A percentile compares a stretch with the other conserved stretches of the same genome.
Evolutionary conservation across 2,329 filamentous ascomycete species (phyloP).

Genomic region (Sarocladium strictum): DNA sequence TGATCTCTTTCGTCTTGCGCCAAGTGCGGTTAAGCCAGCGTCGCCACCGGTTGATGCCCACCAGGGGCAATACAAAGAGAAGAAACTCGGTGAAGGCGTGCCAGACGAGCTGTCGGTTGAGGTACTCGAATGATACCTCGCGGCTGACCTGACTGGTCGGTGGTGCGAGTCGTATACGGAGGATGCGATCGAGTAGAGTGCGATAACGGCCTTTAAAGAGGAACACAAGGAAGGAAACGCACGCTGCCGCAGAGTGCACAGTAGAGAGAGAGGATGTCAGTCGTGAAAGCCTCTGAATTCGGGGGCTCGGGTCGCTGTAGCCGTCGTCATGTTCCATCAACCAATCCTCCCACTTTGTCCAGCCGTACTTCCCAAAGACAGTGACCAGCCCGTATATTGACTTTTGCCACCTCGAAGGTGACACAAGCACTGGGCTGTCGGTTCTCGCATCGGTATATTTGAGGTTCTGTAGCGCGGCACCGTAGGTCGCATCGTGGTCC

Average conservation of each 20-base stretch:
- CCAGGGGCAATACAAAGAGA: slow-evolving; percentile 93
- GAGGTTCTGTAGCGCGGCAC: slow-evolving; percentile 85
- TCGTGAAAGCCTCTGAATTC: slow-evolving; percentile 53
- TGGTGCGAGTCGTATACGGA: slow-evolving; percentile 79
- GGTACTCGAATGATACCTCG: slow-evolving; percentile 94
- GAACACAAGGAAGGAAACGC: slow-evolving; percentile 84
- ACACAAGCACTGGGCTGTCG: slow-evolving; percentile 52
- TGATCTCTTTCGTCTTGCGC: slow-evolving; percentile 68
- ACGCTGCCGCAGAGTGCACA: slow-evolving; percentile 73
- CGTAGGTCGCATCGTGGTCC: slow-evolving; percentile 95
- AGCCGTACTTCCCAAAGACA: slow-evolving; percentile 81
- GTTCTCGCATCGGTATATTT: slow-evolving; percentile 80
- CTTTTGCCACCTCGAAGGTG: slow-evolving; percentile 81
- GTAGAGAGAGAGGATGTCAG: slow-evolving; percentile 66
- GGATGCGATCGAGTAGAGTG: slow-evolving; percentile 78
- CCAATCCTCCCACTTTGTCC: slow-evolving; percentile 89
- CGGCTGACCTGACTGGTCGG: slow-evolving; percentile 79
- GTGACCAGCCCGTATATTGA: slow-evolving; percentile 76
- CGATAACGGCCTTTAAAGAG: slow-evolving; percentile 86
- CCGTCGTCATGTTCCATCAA: slow-evolving; percentile 71
- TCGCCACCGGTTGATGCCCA: slow-evolving; percentile 89
- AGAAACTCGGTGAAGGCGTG: slow-evolving; percentile 99
- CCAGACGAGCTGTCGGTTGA: slow-evolving; percentile 97
- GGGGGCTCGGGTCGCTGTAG: slow-evolving; percentile 54
- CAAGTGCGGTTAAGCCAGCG: slow-evolving; percentile 84